Base-by-base conservation (phyloP, 805 yeast genomes). In the Ogataea kodamae region DNA sequence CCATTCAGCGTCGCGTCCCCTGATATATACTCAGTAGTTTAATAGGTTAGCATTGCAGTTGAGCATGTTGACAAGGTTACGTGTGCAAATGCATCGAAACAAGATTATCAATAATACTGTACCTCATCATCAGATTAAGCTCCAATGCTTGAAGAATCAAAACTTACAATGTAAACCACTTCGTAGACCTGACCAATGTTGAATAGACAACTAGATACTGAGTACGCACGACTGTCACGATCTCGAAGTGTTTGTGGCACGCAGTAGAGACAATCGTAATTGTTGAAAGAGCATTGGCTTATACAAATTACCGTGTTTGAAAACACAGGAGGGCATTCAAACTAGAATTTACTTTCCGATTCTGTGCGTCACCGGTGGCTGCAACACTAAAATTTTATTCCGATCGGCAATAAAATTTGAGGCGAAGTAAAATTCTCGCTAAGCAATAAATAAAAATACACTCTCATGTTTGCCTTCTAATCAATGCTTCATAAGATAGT, bases 271-370 rank as follows among this genome's bases (percentile, higher is more conserved):
- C 88, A 0, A 61, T 84, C 39, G 88, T 90, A 0, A 72, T 67
- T 55, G 88, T 84, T 2, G 90, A 84, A 52, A 64, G 94, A 33
- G 87, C 89, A 2, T 84, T 79, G 65, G 92, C 84, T 11, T 94
- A 84, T 53, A 67, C 83, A 19, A 94, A 84, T 48, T 78, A 77
- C 40, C 55, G 57, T 26, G 67, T 56, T n/a, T 11, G 54, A 57
- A 9, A 66, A 67, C 40, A 65, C 49, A 45, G 46, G 45, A 25
- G 70, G 70, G 1, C 70, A 66, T 35, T 37, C 64, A 17, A 31
- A 25, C 14, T 35, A 18, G 25, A 10, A 20, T 16, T n/a, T n/a
- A n/a, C n/a, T n/a, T n/a, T n/a, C n/a, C n/a, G n/a, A n/a, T n/a
- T n/a, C n/a, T n/a, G n/a, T n/a, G n/a, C n/a, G n/a, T n/a, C n/a